phyloP scores from a whole-genome alignment of 192 early-diverging fungal genomes.

The Glomus cerebriforme region DNA sequence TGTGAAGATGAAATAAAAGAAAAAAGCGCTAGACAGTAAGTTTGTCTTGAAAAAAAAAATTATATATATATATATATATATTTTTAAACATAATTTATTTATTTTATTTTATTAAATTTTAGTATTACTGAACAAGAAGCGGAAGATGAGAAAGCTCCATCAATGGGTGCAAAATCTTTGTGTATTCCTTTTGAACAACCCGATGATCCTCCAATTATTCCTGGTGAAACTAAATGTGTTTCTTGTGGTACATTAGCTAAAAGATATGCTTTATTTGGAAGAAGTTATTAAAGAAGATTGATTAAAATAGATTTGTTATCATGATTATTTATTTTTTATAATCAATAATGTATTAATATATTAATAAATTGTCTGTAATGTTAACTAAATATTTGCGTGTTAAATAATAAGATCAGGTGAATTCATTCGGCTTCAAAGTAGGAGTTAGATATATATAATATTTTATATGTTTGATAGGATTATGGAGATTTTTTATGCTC shows the following conservation, averaged over 20 bases:
- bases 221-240: slow-evolving; percentile 87
- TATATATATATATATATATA: neutral
- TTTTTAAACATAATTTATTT: neutral
- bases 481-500: too few relatives aligned
- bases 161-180: slow-evolving; percentile 99
- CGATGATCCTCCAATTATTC: slow-evolving; percentile 73
- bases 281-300: slow-evolving; percentile 65
- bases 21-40: slow-evolving; percentile 71
- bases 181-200: slow-evolving; percentile 98
- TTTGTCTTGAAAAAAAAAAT: slow-evolving; percentile 21
- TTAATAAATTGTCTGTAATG: too few relatives aligned
- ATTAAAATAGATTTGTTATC: too few relatives aligned
- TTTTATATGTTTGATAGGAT: too few relatives aligned
- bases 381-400: too few relatives aligned
- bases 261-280: slow-evolving; percentile 80
- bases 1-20: slow-evolving; percentile 99
- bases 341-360: too few relatives aligned
- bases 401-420: too few relatives aligned
- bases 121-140: slow-evolving; percentile 64
- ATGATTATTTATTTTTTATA: too few relatives aligned
- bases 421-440: too few relatives aligned
- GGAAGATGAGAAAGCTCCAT: slow-evolving; percentile 94
- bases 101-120: neutral
- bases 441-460: too few relatives aligned
- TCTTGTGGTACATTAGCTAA: slow-evolving; percentile 78